Evolutionary conservation across 2,329 filamentous ascomycete genomes (phyloP).

Genomic region (Trichoderma sp.): DNA sequence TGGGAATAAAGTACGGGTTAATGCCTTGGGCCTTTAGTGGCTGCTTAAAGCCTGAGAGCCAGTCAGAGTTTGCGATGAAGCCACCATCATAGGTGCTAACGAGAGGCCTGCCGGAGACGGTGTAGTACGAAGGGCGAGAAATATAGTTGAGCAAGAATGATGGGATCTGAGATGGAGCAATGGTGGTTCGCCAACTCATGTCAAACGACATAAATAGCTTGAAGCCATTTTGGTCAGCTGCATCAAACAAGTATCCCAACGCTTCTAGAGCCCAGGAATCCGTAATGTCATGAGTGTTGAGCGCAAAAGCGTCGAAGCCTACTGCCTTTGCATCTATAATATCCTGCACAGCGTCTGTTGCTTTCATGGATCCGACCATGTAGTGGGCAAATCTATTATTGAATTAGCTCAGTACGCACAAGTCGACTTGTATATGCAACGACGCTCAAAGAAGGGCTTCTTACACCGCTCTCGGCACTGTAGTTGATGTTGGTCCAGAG

Average conservation of each 20-base stretch:
- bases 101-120: neutral
- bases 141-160: constrained; percentile 6
- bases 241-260: neutral
- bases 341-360: neutral
- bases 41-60: constrained; percentile 3
- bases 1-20: constrained; percentile 14
- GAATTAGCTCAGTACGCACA: neutral
- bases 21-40: neutral
- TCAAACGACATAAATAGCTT: constrained; percentile 18
- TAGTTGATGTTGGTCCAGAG: neutral
- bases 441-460: neutral
- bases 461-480: constrained; percentile 18
- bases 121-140: constrained; percentile 14
- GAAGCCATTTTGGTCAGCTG: constrained; percentile 12
- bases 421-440: neutral
- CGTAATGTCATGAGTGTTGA: constrained; percentile 19
- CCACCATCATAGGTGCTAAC: constrained; percentile 17
- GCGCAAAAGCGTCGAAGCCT: constrained; percentile 18
- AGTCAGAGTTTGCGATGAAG: constrained; percentile 7
- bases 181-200: constrained; percentile 9
- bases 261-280: constrained; percentile 9
- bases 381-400: constrained; percentile 17
- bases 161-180: constrained; percentile 6
- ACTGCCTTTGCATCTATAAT: constrained; percentile 4
- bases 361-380: constrained; percentile 11